phyloP scores from a whole-genome alignment of 805 yeast genomes.

The Kazachstania viticola region DNA sequence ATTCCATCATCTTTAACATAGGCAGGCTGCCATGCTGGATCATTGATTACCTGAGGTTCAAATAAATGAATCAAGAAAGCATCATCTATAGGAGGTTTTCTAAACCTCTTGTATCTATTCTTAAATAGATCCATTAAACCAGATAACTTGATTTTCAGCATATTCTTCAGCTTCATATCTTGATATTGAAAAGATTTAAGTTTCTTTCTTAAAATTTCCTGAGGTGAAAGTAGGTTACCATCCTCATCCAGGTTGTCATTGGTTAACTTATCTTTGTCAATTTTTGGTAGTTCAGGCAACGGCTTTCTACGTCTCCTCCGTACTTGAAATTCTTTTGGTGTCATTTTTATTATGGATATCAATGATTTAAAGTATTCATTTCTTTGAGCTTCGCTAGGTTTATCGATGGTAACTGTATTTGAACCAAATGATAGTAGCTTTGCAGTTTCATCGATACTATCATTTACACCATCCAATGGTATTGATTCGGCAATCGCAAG shows the following conservation, averaged over 20 bases:
- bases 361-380: conserved; percentile 44
- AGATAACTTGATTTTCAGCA: conserved; percentile 73
- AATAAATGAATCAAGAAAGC: conserved; percentile 60
- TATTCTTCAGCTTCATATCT: conserved; percentile 76
- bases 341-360: conserved; percentile 44
- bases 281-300: conserved; percentile 30
- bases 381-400: conserved; percentile 42
- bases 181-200: conserved; percentile 38
- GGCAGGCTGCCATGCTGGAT: conserved; percentile 29
- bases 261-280: conserved; percentile 14
- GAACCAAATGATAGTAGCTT: conserved; percentile 19
- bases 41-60: conserved; percentile 37
- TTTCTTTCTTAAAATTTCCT: conserved; percentile 30
- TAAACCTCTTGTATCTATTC: conserved; percentile 76
- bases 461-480: conserved; percentile 19
- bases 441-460: conserved; percentile 3
- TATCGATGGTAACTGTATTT: conserved; percentile 35
- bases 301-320: conserved; percentile 35
- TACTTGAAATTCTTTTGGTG: conserved; percentile 65
- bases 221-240: conserved; percentile 25
- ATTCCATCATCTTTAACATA: conserved; percentile 51
- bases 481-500: conserved; percentile 57
- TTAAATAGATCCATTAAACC: conserved; percentile 86
- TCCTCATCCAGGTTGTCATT: conserved; percentile 12
- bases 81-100: conserved; percentile 84